Conservation (phyloP, 306 rosid genomes). For the Betula pendula region DNA sequence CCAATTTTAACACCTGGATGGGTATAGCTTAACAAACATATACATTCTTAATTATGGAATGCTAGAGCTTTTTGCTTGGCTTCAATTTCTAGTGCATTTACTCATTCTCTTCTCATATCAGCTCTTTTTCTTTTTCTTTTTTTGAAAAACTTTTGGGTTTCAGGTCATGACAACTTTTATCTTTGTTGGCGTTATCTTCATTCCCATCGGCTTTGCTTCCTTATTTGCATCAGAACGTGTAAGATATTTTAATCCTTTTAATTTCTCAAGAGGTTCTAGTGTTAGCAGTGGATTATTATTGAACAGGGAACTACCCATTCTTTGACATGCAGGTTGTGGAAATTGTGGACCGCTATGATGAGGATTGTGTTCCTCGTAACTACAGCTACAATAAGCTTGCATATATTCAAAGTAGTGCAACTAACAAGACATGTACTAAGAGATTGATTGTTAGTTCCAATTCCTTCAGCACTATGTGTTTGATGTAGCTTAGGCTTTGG, state of each 20-base stretch:
- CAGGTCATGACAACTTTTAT: constrained; percentile 70
- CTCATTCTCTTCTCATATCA: background rate
- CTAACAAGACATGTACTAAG: constrained; percentile 62
- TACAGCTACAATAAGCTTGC: constrained; percentile 29
- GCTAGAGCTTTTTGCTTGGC: constrained; percentile 5
- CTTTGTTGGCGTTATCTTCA: constrained; percentile 57
- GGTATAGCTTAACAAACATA: constrained; percentile 43
- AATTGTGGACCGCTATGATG: constrained; percentile 53
- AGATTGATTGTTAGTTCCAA: constrained; percentile 57
- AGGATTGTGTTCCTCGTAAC: constrained; percentile 49
- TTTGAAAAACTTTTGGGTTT: constrained; percentile 1
- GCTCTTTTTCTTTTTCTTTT: background rate
- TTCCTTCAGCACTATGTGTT: constrained; percentile 4
- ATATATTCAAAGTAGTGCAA: constrained; percentile 45
- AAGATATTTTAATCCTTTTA: constrained; percentile 19
- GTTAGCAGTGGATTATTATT: constrained; percentile 2
- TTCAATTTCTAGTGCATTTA: background rate
- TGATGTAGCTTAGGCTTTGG: background rate
- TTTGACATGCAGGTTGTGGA: constrained; percentile 66
- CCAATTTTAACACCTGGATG: constrained; percentile 88
- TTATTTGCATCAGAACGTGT: constrained; percentile 71
- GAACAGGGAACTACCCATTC: constrained; percentile 3
- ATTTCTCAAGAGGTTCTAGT: background rate
- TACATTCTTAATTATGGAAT: constrained; percentile 8
- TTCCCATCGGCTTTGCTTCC: constrained; percentile 74